Base-by-base conservation (phyloP, 2,329 filamentous ascomycete species). In the Pestalotiopsis sp. region DNA sequence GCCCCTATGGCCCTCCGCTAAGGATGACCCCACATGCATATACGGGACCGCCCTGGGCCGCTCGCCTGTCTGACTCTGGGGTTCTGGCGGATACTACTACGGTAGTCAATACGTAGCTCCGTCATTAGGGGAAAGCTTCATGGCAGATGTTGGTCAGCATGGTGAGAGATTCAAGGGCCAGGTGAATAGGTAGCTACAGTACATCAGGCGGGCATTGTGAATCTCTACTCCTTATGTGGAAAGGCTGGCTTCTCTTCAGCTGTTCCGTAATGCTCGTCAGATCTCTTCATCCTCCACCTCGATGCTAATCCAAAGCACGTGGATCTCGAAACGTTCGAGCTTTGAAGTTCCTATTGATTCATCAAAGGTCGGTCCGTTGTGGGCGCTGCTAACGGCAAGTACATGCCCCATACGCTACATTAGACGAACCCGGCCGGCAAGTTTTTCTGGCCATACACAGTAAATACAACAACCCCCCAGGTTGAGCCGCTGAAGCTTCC, bases 281-380 rank as follows among this genome's bases (percentile, higher is more conserved):
- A 12, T 57, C 52, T 12, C n/a, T 23, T n/a, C 11, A 14, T 20
- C 45, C 20, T 13, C 45, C 14, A 52, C 14, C 4, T 5, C 13
- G 7, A 17, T 5, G 20, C 45, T n/a, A 17, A 31, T 31, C 6
- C 11, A 25, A 25, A 45, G 12, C 39, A 17, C 52, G 52, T 25
- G n/a, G 23, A 20, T 14, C 52, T 25, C 52, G 11, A 20, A 12
- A 11, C 23, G 25, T 11, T 6, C 14, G 23, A 27, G 17, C 20
- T 17, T 17, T 60, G 58, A 36, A 20, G 27, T 20, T 36, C 20
- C 17, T 9, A 52, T 52, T 27, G 27, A 60, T 13, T 60, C 1
- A 23, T 60, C 58, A 27, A 61, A 27, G 17, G 59, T 61, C 59
- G 59, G 59, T 36, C 59, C 59, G 59, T 61, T 36, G 59, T 61